phyloP scores from a whole-genome alignment of 2,329 filamentous ascomycete genomes.

The Curvularia lunata region DNA sequence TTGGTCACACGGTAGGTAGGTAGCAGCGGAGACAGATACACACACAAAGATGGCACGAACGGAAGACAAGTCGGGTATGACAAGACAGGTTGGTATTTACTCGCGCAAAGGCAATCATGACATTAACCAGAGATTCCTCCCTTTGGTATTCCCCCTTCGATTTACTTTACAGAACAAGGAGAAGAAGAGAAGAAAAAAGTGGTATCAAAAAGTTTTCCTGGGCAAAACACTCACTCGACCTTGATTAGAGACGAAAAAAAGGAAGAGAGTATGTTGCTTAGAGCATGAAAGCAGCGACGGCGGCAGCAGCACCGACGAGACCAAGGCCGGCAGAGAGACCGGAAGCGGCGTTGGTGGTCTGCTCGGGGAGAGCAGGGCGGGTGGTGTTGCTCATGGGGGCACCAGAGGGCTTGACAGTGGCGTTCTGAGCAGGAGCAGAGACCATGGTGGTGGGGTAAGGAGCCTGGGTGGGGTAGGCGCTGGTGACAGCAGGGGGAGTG shows the following conservation, averaged over 20 bases:
- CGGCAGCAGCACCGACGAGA: constrained; percentile 51
- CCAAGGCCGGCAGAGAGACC: constrained; percentile 45
- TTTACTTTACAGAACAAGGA: background rate
- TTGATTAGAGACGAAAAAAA: background rate
- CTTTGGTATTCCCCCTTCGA: background rate
- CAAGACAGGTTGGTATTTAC: background rate
- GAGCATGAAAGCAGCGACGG: constrained; percentile 49
- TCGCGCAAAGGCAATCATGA: constrained; percentile 1
- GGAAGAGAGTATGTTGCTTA: constrained; percentile 31
- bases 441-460: constrained; percentile 23
- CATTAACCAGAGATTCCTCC: background rate
- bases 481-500: background rate
- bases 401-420: constrained; percentile 40
- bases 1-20: background rate
- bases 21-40: background rate
- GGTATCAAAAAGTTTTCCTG: background rate
- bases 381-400: constrained; percentile 39
- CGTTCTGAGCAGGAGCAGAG: constrained; percentile 27
- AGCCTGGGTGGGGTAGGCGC: constrained; percentile 3
- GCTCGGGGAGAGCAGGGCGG: constrained; percentile 31
- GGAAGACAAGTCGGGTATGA: no score
- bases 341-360: constrained; percentile 43
- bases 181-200: background rate
- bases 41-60: no score
- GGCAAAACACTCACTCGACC: background rate